Conservation (phyloP, 768 basidiomycete species). For the Tubosaeta sp. region DNA sequence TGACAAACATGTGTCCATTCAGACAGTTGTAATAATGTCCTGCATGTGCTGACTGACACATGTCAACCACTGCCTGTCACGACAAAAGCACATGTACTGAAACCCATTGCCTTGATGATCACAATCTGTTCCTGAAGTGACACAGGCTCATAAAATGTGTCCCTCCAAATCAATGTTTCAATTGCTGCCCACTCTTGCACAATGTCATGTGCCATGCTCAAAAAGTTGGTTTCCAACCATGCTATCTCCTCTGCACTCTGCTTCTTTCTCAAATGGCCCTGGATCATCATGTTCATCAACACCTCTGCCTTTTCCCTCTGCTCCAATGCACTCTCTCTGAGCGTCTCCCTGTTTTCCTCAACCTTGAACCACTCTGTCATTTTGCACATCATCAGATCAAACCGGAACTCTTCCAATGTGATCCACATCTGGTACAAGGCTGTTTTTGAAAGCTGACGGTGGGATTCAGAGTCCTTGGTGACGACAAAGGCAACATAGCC, state of each 20-base stretch:
- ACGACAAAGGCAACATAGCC: conserved; percentile 40
- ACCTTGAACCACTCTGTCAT: conserved; percentile 15
- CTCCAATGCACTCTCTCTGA: conserved; percentile 20
- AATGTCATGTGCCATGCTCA: conserved; percentile 33
- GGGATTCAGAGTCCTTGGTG: conserved; percentile 46
- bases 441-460: conserved; percentile 49
- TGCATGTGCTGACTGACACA: conserved; percentile 27
- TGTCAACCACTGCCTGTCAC: neutral
- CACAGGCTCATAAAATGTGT: conserved; percentile 48
- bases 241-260: conserved; percentile 12
- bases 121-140: conserved; percentile 49
- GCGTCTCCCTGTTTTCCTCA: conserved; percentile 11
- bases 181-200: conserved; percentile 45
- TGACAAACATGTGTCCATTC: conserved; percentile 62
- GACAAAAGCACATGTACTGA: conserved; percentile 33
- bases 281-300: conserved; percentile 3
- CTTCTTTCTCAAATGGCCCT: conserved; percentile 23
- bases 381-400: conserved; percentile 37
- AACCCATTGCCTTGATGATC: conserved; percentile 48
- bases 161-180: conserved; percentile 34
- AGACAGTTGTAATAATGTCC: conserved; percentile 50
- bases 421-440: conserved; percentile 41
- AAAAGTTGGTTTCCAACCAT: conserved; percentile 47
- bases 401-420: conserved; percentile 47
- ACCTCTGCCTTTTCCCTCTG: conserved; percentile 4